Evolutionary conservation across 805 yeast species (phyloP).

Genomic region (Ogataea populi-albae): DNA sequence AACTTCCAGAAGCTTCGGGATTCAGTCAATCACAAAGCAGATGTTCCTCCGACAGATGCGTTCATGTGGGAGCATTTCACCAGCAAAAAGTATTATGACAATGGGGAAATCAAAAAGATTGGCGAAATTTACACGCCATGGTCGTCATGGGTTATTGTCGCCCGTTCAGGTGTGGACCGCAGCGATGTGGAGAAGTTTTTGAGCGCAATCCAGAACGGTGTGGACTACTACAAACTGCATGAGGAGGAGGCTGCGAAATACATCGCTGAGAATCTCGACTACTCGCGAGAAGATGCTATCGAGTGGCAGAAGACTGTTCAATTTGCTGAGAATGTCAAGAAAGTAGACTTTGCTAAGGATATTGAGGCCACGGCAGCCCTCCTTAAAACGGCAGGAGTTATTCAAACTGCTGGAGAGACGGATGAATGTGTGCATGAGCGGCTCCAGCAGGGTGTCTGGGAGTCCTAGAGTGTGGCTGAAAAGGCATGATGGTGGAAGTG

Average conservation of each 20-base stretch:
- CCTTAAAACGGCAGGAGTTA: slow-evolving; percentile 63
- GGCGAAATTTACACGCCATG: slow-evolving; percentile 94
- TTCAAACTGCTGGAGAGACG: slow-evolving; percentile 18
- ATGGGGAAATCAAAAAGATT: slow-evolving; percentile 71
- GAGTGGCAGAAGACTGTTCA: slow-evolving; percentile 80
- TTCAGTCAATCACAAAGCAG: slow-evolving; percentile 61
- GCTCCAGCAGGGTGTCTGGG: slow-evolving; percentile 14
- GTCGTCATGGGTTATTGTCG: slow-evolving; percentile 90
- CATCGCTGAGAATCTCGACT: slow-evolving; percentile 69
- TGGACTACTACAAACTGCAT: slow-evolving; percentile 58
- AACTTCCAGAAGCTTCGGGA: slow-evolving; percentile 76
- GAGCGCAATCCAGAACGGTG: slow-evolving; percentile 60
- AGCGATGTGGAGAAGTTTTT: slow-evolving; percentile 40
- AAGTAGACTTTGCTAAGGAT: slow-evolving; percentile 44
- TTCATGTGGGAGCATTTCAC: slow-evolving; percentile 98
- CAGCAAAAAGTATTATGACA: slow-evolving; percentile 78
- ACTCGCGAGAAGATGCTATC: slow-evolving; percentile 69
- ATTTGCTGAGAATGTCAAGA: slow-evolving; percentile 49
- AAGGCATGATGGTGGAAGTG: not conserved
- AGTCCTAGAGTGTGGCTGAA: not conserved
- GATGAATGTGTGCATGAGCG: slow-evolving; percentile 15
- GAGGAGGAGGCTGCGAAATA: slow-evolving; percentile 62
- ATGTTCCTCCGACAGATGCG: slow-evolving; percentile 59
- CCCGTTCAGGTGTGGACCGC: slow-evolving; percentile 38
- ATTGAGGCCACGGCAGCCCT: slow-evolving; percentile 58